A percentile compares a stretch with the other conserved stretches of the same genome.
Evolutionary conservation across 2,329 filamentous ascomycete species (phyloP).

Genomic region (Xylariaceae sp.): DNA sequence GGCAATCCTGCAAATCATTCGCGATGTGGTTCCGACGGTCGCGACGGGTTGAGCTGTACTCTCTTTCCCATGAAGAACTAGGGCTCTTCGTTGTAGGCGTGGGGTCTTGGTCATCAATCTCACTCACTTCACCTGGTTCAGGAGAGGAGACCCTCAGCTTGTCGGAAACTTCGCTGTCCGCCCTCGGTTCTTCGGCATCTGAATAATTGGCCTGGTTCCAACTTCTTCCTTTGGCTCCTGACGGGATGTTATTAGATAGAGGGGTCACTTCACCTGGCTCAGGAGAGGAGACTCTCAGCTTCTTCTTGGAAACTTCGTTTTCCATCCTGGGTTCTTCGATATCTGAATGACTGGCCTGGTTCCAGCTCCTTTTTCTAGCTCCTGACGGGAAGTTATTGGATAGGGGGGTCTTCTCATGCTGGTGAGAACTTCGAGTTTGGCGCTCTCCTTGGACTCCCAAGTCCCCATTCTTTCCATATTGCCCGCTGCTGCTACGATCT

Average conservation of each 20-base stretch:
- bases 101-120: constrained; percentile 14
- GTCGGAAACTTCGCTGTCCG: background rate
- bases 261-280: constrained; percentile 28
- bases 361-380: constrained; percentile 25
- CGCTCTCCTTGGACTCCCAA: background rate
- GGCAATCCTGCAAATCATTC: constrained; percentile 1
- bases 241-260: background rate
- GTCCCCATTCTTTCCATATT: constrained; percentile 15
- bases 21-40: background rate
- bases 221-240: constrained; percentile 21
- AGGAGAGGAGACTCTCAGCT: constrained; percentile 23
- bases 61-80: constrained; percentile 8
- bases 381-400: constrained; percentile 2
- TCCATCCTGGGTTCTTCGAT: background rate
- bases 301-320: background rate
- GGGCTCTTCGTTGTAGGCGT: constrained; percentile 3
- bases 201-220: constrained; percentile 18
- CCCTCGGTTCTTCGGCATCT: constrained; percentile 2
- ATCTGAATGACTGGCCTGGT: constrained; percentile 7
- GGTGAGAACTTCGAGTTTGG: constrained; percentile 2
- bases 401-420: constrained; percentile 6
- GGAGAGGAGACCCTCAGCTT: constrained; percentile 24
- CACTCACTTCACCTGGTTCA: constrained; percentile 29
- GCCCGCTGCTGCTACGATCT: constrained; percentile 2
- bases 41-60: background rate